phyloP scores from a whole-genome alignment of 768 basidiomycete genomes.

The Trametes cinnabarina region DNA sequence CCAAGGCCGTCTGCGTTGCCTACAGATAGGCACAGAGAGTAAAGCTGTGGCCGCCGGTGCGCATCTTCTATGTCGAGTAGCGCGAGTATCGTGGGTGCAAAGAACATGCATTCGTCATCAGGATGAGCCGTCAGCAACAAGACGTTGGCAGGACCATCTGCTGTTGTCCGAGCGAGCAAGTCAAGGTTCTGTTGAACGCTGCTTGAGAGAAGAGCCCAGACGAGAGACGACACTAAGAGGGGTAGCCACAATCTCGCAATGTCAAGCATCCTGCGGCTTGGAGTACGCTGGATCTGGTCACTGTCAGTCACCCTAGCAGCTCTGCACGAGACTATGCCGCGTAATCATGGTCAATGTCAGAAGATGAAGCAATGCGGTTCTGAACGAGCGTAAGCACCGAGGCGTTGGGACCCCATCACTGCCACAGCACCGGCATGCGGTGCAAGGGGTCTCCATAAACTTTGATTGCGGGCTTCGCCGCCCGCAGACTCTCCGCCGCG shows the following conservation, averaged over 20 bases:
- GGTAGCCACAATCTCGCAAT: constrained; percentile 1
- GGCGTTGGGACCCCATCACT: no score
- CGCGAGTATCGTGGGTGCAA: constrained; percentile 75
- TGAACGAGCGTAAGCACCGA: no score
- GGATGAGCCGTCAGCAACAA: constrained; percentile 89
- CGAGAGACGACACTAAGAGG: not conserved
- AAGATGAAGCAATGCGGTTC: no score
- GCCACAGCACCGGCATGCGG: no score
- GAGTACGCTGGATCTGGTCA: not conserved
- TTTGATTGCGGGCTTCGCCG: no score
- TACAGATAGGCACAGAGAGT: constrained; percentile 70
- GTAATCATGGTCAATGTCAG: no score
- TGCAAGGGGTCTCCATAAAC: no score
- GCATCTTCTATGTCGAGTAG: constrained; percentile 30
- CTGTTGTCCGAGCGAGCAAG: not conserved
- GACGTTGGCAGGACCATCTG: constrained; percentile 28
- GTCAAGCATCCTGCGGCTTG: not conserved
- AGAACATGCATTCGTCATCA: constrained; percentile 95
- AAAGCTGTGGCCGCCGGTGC: constrained; percentile 36
- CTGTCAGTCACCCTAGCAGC: no score
- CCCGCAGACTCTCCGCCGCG: no score
- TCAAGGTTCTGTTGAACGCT: constrained; percentile 4
- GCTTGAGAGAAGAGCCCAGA: not conserved
- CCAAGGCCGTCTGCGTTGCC: constrained; percentile 84
- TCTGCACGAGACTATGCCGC: no score